phyloP scores from a whole-genome alignment of 2,329 filamentous ascomycete species.

The Cercospora janseana region DNA sequence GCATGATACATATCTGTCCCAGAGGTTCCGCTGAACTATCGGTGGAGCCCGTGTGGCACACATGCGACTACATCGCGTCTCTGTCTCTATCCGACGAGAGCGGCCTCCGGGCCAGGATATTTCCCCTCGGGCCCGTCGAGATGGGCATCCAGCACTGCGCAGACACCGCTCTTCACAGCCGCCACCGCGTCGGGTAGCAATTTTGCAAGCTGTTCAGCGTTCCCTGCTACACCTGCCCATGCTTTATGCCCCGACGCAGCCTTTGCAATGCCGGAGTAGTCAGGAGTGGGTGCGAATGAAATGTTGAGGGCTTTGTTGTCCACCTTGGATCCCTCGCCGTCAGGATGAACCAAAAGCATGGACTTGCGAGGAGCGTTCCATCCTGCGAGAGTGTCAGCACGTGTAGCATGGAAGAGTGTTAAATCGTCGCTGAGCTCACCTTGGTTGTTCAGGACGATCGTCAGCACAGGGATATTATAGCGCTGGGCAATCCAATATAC shows the following conservation, averaged over 20 bases:
- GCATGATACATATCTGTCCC: too few relatives aligned
- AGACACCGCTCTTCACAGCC: constrained; percentile 55
- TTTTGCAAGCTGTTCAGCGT: constrained; percentile 54
- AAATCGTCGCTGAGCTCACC: constrained; percentile 35
- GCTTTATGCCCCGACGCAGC: constrained; percentile 62
- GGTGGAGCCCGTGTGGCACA: neutral
- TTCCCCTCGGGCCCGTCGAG: constrained; percentile 58
- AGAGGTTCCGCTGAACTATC: too few relatives aligned
- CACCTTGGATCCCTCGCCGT: constrained; percentile 60
- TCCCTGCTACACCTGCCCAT: constrained; percentile 60
- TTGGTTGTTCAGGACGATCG: constrained; percentile 68
- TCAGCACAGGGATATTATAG: constrained; percentile 65
- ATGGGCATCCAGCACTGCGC: constrained; percentile 63
- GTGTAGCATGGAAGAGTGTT: neutral
- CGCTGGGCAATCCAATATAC: constrained; percentile 68
- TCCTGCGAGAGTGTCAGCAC: constrained; percentile 37
- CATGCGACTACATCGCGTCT: neutral
- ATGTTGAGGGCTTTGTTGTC: constrained; percentile 66
- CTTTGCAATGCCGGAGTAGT: constrained; percentile 66
- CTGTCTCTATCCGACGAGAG: constrained; percentile 15
- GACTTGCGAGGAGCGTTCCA: constrained; percentile 66
- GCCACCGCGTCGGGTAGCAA: constrained; percentile 58
- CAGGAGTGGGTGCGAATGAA: constrained; percentile 62
- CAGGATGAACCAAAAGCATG: constrained; percentile 63
- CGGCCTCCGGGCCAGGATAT: constrained; percentile 44